These are phyloP conservation scores for Chytriomyces confervae DNA, from an alignment of 192 early-diverging fungal genomes.

Conservation along the genomic window DNA sequence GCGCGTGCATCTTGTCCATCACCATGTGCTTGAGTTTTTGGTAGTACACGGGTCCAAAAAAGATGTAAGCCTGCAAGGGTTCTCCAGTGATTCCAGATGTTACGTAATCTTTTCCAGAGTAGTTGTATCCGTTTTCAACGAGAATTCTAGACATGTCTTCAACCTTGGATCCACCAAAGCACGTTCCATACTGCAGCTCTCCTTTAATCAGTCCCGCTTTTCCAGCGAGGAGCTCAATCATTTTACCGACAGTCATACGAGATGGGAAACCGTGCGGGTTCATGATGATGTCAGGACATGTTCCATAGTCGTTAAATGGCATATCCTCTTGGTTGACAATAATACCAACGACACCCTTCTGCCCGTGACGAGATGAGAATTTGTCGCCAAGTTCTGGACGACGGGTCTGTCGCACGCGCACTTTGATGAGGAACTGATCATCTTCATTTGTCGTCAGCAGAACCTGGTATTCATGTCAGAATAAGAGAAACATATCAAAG, in stretches of 20 bases:
- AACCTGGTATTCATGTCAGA: slow-evolving; percentile 50
- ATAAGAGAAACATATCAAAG: neutral
- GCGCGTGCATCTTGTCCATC: slow-evolving; percentile 98
- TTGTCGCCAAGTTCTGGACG: slow-evolving; percentile 97
- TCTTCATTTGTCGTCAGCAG: slow-evolving; percentile 90
- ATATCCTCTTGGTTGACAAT: slow-evolving; percentile 98
- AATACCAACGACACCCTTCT: slow-evolving; percentile 96
- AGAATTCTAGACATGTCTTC: slow-evolving; percentile 94
- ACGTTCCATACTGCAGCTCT: slow-evolving; percentile 91
- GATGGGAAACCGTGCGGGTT: slow-evolving; percentile 99
- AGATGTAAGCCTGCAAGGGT: slow-evolving; percentile 91
- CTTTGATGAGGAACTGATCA: slow-evolving; percentile 92
- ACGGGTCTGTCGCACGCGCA: slow-evolving; percentile 87
- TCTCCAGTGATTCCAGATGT: slow-evolving; percentile 88
- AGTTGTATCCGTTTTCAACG: slow-evolving; percentile 91
- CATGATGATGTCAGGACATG: slow-evolving; percentile 97
- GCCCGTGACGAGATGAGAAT: slow-evolving; percentile 97
- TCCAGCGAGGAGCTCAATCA: slow-evolving; percentile 96
- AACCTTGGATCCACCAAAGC: slow-evolving; percentile 93
- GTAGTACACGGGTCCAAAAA: slow-evolving; percentile 95
- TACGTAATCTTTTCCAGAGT: slow-evolving; percentile 96
- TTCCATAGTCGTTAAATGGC: slow-evolving; percentile 91
- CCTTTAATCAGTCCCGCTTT: slow-evolving; percentile 95
- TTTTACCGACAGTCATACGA: slow-evolving; percentile 99
- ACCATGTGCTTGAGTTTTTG: slow-evolving; percentile 99